phyloP scores from a whole-genome alignment of 768 basidiomycete species.

The Mycena latifolia region DNA sequence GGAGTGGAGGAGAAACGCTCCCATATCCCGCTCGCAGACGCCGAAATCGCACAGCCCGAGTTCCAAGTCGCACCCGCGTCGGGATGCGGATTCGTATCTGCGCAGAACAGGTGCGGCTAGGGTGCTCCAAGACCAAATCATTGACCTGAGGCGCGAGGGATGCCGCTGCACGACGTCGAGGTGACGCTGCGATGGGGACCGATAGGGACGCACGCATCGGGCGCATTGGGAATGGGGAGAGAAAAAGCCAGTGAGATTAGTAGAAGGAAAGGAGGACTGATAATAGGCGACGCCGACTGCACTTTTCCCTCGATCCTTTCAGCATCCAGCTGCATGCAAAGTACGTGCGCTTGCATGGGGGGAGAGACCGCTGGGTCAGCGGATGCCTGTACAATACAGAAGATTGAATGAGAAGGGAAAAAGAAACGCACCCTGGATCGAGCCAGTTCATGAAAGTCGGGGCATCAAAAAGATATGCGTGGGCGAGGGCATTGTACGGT shows the following conservation, averaged over 20 bases:
- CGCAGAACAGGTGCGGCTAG: too few relatives aligned
- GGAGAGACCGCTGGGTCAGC: conserved; percentile 6
- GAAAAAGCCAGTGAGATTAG: background rate
- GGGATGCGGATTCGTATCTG: background rate
- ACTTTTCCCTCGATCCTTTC: background rate
- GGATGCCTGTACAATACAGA: conserved; percentile 8
- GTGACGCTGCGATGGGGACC: background rate
- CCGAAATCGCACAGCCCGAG: too few relatives aligned
- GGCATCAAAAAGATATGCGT: too few relatives aligned
- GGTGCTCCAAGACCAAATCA: too few relatives aligned
- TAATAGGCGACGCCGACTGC: conserved; percentile 2
- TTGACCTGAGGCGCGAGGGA: background rate
- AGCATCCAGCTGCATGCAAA: conserved; percentile 3
- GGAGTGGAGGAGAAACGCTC: conserved; percentile 11
- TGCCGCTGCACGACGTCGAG: background rate
- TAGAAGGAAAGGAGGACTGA: conserved; percentile 4
- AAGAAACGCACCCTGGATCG: conserved; percentile 6
- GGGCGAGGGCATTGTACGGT: too few relatives aligned
- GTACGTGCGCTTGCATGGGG: conserved; percentile 9
- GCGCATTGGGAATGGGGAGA: background rate
- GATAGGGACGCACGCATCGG: conserved; percentile 21
- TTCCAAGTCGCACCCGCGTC: too few relatives aligned
- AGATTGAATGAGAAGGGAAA: conserved; percentile 2
- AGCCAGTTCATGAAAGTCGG: too few relatives aligned
- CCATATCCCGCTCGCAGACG: too few relatives aligned